Evolutionary conservation across 1,284 basidiomycete species (phyloP).

Genomic region (Farysia itapuensis): DNA sequence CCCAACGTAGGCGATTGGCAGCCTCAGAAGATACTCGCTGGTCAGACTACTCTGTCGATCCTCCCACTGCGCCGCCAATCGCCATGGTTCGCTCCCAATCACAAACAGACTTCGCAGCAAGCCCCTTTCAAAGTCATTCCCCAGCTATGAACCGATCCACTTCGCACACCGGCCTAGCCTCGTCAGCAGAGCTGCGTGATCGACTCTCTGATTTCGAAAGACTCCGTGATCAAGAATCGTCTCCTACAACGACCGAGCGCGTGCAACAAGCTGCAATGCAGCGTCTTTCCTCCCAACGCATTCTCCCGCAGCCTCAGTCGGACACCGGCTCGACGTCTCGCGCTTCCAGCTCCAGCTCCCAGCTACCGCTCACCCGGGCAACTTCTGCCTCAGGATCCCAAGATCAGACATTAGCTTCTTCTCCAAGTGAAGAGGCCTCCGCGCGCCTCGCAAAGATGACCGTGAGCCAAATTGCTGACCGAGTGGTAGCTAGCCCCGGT

Average conservation of each 20-base stretch:
- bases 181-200: background rate
- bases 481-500: too few relatives aligned
- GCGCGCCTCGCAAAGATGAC: too few relatives aligned
- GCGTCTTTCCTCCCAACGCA: conserved; percentile 28
- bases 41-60: too few relatives aligned
- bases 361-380: too few relatives aligned
- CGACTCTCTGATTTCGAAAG: background rate
- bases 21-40: conserved; percentile 21
- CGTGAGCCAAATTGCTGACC: too few relatives aligned
- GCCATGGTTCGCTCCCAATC: conserved; percentile 14
- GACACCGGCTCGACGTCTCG: too few relatives aligned
- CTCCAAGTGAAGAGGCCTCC: too few relatives aligned
- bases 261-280: conserved; percentile 33
- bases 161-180: conserved; percentile 1
- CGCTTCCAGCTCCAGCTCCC: too few relatives aligned
- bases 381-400: too few relatives aligned
- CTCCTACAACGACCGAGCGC: conserved; percentile 5
- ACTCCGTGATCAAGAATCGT: background rate
- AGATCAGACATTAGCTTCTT: too few relatives aligned
- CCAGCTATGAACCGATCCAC: conserved; percentile 6
- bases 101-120: background rate
- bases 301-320: too few relatives aligned
- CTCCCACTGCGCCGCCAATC: too few relatives aligned
- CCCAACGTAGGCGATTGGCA: conserved; percentile 29
- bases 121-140: background rate